phyloP scores from a whole-genome alignment of 164 flowering plant species.

The Taxillus chinensis region DNA sequence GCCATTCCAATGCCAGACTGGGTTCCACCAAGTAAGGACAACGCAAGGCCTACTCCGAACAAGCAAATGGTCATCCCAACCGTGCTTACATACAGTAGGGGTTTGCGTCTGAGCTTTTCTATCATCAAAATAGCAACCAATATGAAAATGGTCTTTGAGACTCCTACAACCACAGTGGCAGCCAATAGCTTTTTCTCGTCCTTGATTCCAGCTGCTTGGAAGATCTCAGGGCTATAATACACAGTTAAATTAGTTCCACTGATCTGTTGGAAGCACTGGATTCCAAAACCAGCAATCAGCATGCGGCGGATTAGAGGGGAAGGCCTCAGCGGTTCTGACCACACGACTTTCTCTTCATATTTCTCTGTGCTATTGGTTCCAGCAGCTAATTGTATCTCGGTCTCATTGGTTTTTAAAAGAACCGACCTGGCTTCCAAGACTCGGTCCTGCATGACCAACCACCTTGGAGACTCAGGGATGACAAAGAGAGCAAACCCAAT shows the following conservation, averaged over 20 bases:
- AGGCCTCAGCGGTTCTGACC: slow-evolving; percentile 69
- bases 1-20: slow-evolving; percentile 34
- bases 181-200: slow-evolving; percentile 54
- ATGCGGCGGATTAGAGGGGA: slow-evolving; percentile 66
- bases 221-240: slow-evolving; percentile 78
- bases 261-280: slow-evolving; percentile 90
- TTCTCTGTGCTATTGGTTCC: slow-evolving; percentile 21
- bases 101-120: slow-evolving; percentile 81
- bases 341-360: slow-evolving; percentile 52
- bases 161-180: slow-evolving; percentile 87
- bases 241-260: slow-evolving; percentile 90
- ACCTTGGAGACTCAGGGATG: slow-evolving; percentile 93
- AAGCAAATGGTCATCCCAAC: slow-evolving; percentile 90
- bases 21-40: slow-evolving; percentile 36
- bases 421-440: slow-evolving; percentile 73
- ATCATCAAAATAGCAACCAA: slow-evolving; percentile 67
- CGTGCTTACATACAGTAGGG: slow-evolving; percentile 77
- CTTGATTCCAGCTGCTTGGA: slow-evolving; percentile 53
- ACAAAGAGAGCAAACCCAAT: slow-evolving; percentile 64
- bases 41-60: slow-evolving; percentile 37
- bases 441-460: slow-evolving; percentile 70
- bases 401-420: slow-evolving; percentile 56
- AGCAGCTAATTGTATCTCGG: slow-evolving; percentile 67
- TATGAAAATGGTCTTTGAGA: slow-evolving; percentile 68
- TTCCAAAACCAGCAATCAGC: slow-evolving; percentile 76